Evolutionary conservation across 495 filamentous ascomycete genomes (phyloP).

Genomic region (Penicillium parvum): DNA sequence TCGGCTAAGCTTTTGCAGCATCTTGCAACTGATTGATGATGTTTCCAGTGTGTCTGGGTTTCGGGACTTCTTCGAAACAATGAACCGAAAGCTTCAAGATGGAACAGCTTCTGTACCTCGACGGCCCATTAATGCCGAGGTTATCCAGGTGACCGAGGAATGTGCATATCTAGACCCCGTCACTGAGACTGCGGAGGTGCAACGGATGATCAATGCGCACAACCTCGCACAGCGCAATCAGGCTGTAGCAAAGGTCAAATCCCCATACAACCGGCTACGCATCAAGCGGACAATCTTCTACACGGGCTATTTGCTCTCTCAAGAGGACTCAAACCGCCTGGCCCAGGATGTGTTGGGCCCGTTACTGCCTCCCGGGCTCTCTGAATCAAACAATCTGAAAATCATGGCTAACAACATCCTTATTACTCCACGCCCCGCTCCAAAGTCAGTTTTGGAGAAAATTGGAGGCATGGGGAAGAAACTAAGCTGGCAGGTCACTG

Average conservation of each 20-base stretch:
- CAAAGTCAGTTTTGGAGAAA: slow-evolving; percentile 63
- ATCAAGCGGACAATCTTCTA: slow-evolving; percentile 88
- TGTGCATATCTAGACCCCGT: slow-evolving; percentile 75
- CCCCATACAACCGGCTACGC: slow-evolving; percentile 43
- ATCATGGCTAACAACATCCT: slow-evolving; percentile 86
- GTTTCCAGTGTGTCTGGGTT: slow-evolving; percentile 63
- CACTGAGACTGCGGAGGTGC: slow-evolving; percentile 76
- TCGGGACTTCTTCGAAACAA: slow-evolving; percentile 68
- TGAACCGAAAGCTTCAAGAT: slow-evolving; percentile 56
- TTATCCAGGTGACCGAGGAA: slow-evolving; percentile 80
- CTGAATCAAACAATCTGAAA: slow-evolving; percentile 63
- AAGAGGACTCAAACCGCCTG: slow-evolving; percentile 63
- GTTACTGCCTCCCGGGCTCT: slow-evolving; percentile 34
- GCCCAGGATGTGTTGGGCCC: slow-evolving; percentile 62
- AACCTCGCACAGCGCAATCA: slow-evolving; percentile 53
- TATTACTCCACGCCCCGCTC: slow-evolving; percentile 71
- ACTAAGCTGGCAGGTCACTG: slow-evolving; percentile 77
- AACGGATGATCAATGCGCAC: slow-evolving; percentile 84
- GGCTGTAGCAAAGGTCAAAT: slow-evolving; percentile 28
- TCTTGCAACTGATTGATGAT: slow-evolving; percentile 13
- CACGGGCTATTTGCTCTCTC: slow-evolving; percentile 85
- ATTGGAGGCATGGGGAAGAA: slow-evolving; percentile 81
- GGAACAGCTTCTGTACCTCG: slow-evolving; percentile 35
- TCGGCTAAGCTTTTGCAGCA: background rate
- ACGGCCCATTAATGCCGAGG: slow-evolving; percentile 67